Evolutionary conservation across 306 rosid genomes (phyloP).

Genomic region (Coriaria nepalensis): DNA sequence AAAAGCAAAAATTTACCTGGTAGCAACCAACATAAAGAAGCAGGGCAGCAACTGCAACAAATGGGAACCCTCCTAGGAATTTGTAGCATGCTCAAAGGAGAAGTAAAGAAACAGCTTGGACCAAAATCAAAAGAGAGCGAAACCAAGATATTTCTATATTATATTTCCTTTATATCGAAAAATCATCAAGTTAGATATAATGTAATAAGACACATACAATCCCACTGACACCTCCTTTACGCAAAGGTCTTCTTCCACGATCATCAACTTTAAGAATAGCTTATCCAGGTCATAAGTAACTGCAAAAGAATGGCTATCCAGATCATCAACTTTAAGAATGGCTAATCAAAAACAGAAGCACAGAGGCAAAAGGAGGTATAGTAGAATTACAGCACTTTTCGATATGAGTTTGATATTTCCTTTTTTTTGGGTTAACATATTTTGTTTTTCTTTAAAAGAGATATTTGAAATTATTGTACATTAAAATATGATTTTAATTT

Average conservation of each 20-base stretch:
- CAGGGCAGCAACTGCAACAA: slow-evolving; percentile 77
- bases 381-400: slow-evolving; percentile 1
- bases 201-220: slow-evolving; percentile 44
- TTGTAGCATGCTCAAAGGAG: slow-evolving; percentile 82
- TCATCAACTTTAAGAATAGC: slow-evolving; percentile 90
- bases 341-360: neutral
- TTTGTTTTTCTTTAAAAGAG: too few species aligned
- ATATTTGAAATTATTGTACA: too few species aligned
- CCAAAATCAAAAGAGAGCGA: slow-evolving; percentile 14
- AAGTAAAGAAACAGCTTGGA: slow-evolving; percentile 56
- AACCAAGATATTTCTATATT: slow-evolving; percentile 3
- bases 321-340: neutral
- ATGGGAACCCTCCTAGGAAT: slow-evolving; percentile 73
- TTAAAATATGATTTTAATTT: too few species aligned
- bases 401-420: too few species aligned
- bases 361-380: slow-evolving; percentile 8
- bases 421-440: too few species aligned
- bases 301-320: slow-evolving; percentile 24
- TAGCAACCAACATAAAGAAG: slow-evolving; percentile 96
- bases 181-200: neutral
- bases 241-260: slow-evolving; percentile 84
- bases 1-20: slow-evolving; percentile 44
- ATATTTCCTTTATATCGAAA: neutral
- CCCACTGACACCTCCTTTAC: slow-evolving; percentile 85
- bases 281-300: slow-evolving; percentile 77